Conservation (phyloP, 2,329 filamentous ascomycete genomes). For the Colletotrichum orbiculare region DNA sequence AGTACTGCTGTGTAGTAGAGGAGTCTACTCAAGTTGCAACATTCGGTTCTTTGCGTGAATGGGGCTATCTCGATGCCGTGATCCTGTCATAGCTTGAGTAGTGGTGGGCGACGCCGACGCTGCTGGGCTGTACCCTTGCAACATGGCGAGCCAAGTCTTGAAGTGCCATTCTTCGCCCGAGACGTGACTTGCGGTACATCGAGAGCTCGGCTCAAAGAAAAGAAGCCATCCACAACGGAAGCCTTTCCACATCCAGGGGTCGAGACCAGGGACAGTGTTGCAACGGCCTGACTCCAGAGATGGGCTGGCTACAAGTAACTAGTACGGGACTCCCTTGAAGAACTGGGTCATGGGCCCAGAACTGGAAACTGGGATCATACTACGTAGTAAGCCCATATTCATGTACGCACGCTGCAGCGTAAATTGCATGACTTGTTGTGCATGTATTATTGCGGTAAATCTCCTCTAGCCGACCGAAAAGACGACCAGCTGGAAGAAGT, state of each 20-base stretch:
- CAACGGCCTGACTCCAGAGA: slow-evolving; percentile 36
- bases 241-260: slow-evolving; percentile 34
- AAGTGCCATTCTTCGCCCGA: too few relatives aligned
- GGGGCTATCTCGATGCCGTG: slow-evolving; percentile 30
- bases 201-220: slow-evolving; percentile 30
- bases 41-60: slow-evolving; percentile 33
- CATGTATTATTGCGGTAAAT: too few relatives aligned
- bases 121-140: slow-evolving; percentile 22
- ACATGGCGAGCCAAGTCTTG: neutral
- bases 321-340: slow-evolving; percentile 27
- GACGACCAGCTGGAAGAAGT: too few relatives aligned
- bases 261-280: slow-evolving; percentile 34
- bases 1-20: slow-evolving; percentile 1
- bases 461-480: too few relatives aligned
- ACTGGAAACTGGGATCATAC: slow-evolving; percentile 13
- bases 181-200: too few relatives aligned
- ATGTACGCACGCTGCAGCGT: neutral
- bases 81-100: slow-evolving; percentile 23
- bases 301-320: slow-evolving; percentile 17
- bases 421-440: too few relatives aligned
- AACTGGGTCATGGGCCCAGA: slow-evolving; percentile 17
- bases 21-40: slow-evolving; percentile 35
- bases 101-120: slow-evolving; percentile 24
- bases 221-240: slow-evolving; percentile 33
- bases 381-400: neutral